Evolutionary conservation across 305 asterid species (phyloP), one percentile per base, ranked within the genome.

Genomic region (Striga hermonthica): DNA sequence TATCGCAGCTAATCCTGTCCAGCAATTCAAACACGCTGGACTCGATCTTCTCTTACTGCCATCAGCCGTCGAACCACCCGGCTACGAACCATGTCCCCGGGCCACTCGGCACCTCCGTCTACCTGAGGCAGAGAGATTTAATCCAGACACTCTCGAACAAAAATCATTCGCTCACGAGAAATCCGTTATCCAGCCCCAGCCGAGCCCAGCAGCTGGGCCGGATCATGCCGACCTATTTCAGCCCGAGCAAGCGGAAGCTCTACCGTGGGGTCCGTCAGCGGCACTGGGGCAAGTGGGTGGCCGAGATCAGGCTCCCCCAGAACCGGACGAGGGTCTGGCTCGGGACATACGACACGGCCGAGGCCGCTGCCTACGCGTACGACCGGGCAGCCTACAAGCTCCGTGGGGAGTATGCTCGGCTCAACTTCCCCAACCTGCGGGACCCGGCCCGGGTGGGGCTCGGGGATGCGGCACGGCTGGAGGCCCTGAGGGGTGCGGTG

Each of bases 231-330:
- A 52, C 57, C 5, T 77, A 65, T 35, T 49, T 48, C 65, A 49
- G 68, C 61, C 77, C 80, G 13, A 64, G 69, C 74, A 82, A 76
- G 83, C 76, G 78, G 31, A 91, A 89, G 83, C 76, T 86, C 5
- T 91, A 89, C 81, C 82, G 98, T 47, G 98, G 98, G 4, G 98
- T 91, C 47, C 73, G 98, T 73, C 96, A 91, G 79, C 80, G 98
- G 79, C 98, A 91, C 15, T 91, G 98, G 98, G 98, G 96, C 1
- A 89, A 86, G 31, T 91, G 98, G 96, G 98, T 91, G 11, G 96
- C 96, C 5, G 98, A 91, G 70, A 91, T 89, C 34, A 70, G 97
- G 48, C 86, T 91, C 60, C 94, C 98, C 6, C 95, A 85, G 77
- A 86, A 85, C 74, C 81, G 95, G 60, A 72, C 84, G 78, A 76